These are phyloP conservation scores for Aspergillus tamarii DNA, from an alignment of 2,329 filamentous ascomycete species.

Conservation along the genomic window DNA sequence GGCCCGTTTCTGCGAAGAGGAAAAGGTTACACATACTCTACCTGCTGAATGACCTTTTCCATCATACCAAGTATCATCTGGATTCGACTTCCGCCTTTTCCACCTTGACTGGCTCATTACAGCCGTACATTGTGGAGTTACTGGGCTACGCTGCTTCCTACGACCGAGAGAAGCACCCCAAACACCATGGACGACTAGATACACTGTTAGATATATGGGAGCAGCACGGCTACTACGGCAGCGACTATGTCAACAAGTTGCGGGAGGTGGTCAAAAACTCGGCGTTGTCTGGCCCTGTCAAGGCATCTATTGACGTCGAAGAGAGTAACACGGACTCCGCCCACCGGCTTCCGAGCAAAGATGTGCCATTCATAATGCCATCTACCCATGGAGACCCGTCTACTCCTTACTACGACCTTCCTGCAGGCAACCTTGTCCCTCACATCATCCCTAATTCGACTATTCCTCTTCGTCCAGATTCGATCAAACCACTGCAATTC, in stretches of 20 bases:
- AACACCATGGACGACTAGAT: slow-evolving; percentile 66
- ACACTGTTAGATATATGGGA: slow-evolving; percentile 72
- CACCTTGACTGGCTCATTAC: slow-evolving; percentile 59
- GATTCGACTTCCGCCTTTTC: slow-evolving; percentile 47
- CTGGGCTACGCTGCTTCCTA: slow-evolving; percentile 59
- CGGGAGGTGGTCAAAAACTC: slow-evolving; percentile 59
- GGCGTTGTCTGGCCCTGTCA: slow-evolving; percentile 35
- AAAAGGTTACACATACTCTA: slow-evolving; percentile 77
- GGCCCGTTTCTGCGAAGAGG: slow-evolving; percentile 61
- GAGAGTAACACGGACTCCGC: slow-evolving; percentile 36
- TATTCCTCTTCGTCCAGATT: slow-evolving; percentile 70
- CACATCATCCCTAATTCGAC: slow-evolving; percentile 77
- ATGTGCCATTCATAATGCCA: slow-evolving; percentile 71
- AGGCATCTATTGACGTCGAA: slow-evolving; percentile 31
- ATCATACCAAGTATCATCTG: slow-evolving; percentile 64
- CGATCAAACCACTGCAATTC: slow-evolving; percentile 73
- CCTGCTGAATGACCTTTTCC: slow-evolving; percentile 75
- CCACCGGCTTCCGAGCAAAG: slow-evolving; percentile 48
- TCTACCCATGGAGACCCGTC: slow-evolving; percentile 74
- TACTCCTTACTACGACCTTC: slow-evolving; percentile 78
- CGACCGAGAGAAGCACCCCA: slow-evolving; percentile 62
- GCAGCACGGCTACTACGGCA: slow-evolving; percentile 64
- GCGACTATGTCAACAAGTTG: slow-evolving; percentile 60
- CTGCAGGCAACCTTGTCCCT: slow-evolving; percentile 78
- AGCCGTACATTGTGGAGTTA: slow-evolving; percentile 64